These are phyloP conservation scores for Ruellia speciosa DNA, from an alignment of 305 asterid species.

Conservation along the genomic window DNA sequence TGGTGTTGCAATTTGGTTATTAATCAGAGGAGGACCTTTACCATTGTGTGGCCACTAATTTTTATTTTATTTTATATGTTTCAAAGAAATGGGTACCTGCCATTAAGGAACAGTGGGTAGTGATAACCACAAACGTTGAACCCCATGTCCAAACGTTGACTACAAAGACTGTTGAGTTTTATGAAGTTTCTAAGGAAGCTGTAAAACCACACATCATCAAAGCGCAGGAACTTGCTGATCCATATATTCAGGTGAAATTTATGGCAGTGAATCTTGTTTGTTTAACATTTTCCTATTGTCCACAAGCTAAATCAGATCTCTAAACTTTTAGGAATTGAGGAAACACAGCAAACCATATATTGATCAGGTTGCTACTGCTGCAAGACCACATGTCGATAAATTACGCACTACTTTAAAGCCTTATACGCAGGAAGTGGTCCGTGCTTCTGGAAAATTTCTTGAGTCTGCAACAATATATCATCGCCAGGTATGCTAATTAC, in stretches of 20 bases:
- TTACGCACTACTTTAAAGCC: slow-evolving; percentile 47
- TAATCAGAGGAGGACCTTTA: background rate
- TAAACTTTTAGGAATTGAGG: slow-evolving; percentile 48
- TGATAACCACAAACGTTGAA: slow-evolving; percentile 28
- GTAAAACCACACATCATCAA: slow-evolving; percentile 58
- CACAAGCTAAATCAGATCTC: slow-evolving; percentile 15
- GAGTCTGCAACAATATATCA: slow-evolving; percentile 71
- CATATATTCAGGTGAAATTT: slow-evolving; percentile 61
- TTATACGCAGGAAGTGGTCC: slow-evolving; percentile 48
- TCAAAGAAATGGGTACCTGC: slow-evolving; percentile 76
- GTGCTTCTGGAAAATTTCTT: slow-evolving; percentile 56
- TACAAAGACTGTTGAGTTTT: slow-evolving; percentile 52
- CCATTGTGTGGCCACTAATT: background rate
- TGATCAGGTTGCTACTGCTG: slow-evolving; percentile 65
- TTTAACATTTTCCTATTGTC: slow-evolving; percentile 7
- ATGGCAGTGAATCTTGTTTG: slow-evolving; percentile 11
- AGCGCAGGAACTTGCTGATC: slow-evolving; percentile 64
- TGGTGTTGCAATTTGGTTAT: background rate
- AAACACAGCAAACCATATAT: slow-evolving; percentile 67
- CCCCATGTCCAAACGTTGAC: slow-evolving; percentile 57
- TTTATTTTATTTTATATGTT: background rate
- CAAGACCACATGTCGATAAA: slow-evolving; percentile 77
- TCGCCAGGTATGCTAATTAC: slow-evolving; percentile 43
- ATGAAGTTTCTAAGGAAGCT: slow-evolving; percentile 49
- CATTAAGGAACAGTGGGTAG: slow-evolving; percentile 67